Evolutionary conservation across 2,329 filamentous ascomycete genomes (phyloP).

Genomic region (Aspergillus awamori): DNA sequence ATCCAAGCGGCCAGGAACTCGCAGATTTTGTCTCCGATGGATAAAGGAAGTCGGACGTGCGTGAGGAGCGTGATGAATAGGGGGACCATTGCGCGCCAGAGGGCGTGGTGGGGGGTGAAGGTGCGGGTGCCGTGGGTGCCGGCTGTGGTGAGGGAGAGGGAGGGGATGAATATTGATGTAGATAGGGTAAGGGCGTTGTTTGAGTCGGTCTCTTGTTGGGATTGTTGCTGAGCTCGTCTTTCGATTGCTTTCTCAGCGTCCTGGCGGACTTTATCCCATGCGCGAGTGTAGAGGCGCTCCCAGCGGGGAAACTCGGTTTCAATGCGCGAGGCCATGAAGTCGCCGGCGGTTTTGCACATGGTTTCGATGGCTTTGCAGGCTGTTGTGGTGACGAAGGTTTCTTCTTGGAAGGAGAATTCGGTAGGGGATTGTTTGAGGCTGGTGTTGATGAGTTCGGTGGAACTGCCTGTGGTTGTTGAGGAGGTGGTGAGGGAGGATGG

Average conservation of each 20-base stretch:
- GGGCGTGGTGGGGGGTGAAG: constrained; percentile 44
- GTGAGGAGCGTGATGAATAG: constrained; percentile 45
- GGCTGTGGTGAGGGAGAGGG: constrained; percentile 22
- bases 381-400: constrained; percentile 62
- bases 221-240: constrained; percentile 30
- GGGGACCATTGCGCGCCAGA: constrained; percentile 42
- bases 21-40: constrained; percentile 47
- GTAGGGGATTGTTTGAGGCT: constrained; percentile 47
- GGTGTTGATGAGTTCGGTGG: constrained; percentile 22
- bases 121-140: constrained; percentile 28
- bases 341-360: constrained; percentile 72
- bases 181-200: constrained; percentile 14
- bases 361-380: constrained; percentile 69
- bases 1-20: constrained; percentile 43
- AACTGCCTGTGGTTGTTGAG: constrained; percentile 27
- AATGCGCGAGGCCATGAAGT: constrained; percentile 78
- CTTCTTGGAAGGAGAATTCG: constrained; percentile 38
- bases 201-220: not conserved
- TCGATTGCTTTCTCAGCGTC: constrained; percentile 42
- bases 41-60: constrained; percentile 43
- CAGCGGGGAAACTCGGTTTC: constrained; percentile 64
- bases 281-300: constrained; percentile 44
- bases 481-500: constrained; percentile 58
- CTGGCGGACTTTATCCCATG: constrained; percentile 41
- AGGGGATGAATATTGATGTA: constrained; percentile 23